These are phyloP conservation scores for Excoecaria cochinchinensis DNA, from an alignment of 345 rosid genomes.

Conservation along the genomic window DNA sequence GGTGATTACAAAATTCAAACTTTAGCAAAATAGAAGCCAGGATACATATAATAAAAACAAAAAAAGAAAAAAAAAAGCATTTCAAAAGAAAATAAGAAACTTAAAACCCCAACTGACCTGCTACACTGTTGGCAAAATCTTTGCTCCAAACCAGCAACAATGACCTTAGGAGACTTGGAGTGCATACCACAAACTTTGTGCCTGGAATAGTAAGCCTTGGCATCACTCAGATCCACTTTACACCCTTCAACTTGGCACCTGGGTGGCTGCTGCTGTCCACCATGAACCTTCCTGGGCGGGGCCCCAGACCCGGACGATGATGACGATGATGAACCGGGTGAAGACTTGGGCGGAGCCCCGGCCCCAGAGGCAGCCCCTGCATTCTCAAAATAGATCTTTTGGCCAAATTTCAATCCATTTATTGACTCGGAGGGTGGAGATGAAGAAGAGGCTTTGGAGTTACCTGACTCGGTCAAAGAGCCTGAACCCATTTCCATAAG, in stretches of 20 bases:
- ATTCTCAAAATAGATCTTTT: conserved; percentile 80
- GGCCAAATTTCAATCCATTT: conserved; percentile 69
- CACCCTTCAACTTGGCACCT: conserved; percentile 98
- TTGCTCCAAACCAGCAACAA: conserved; percentile 80
- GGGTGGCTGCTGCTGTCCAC: conserved; percentile 55
- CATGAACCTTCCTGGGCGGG: conserved; percentile 32
- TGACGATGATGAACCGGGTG: conserved; percentile 26
- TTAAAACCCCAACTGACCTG: conserved; percentile 45
- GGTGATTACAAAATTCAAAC: neutral
- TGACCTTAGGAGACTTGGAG: conserved; percentile 74
- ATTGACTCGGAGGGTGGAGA: conserved; percentile 45
- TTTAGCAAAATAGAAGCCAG: neutral
- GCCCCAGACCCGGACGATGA: conserved; percentile 37
- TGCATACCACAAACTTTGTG: conserved; percentile 89
- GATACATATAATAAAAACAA: neutral
- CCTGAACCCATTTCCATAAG: conserved; percentile 66
- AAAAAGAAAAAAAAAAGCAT: neutral
- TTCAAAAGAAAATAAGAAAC: too few relatives aligned
- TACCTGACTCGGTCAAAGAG: conserved; percentile 51
- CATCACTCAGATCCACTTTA: conserved; percentile 86
- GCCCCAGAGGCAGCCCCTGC: conserved; percentile 28
- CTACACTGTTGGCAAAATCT: conserved; percentile 99
- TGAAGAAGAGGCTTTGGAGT: conserved; percentile 26
- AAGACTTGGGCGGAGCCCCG: conserved; percentile 20
- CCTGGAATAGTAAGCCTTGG: conserved; percentile 85